Evolutionary conservation across 73 alveolate species (phyloP).

Genomic region (Tetrahymena thermophila): DNA sequence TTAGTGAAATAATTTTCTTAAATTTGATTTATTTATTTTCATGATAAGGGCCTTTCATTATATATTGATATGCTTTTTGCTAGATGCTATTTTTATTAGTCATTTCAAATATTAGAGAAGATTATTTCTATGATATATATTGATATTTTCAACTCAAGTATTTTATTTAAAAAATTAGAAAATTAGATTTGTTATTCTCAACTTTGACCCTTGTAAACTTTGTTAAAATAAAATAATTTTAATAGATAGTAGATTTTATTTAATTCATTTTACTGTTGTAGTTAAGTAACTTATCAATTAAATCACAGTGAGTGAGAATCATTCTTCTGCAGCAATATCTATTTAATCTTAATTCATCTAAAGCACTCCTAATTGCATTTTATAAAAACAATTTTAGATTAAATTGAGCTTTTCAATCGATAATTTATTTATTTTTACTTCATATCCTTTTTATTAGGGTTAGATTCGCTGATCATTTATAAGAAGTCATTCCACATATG

Average conservation of each 20-base stretch:
- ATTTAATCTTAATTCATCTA: conserved; percentile 79
- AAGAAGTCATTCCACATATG: conserved; percentile 91
- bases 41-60: not conserved
- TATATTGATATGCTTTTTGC: not conserved
- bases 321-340: conserved; percentile 98
- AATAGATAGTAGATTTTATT: not conserved
- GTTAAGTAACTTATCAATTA: conserved; percentile 87
- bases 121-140: not conserved
- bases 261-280: conserved; percentile 54
- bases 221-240: not conserved
- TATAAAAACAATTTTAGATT: not conserved
- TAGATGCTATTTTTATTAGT: not conserved
- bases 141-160: not conserved
- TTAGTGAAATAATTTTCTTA: not conserved
- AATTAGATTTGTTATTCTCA: not conserved
- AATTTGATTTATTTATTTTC: too few relatives aligned
- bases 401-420: not conserved
- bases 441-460: conserved; percentile 54
- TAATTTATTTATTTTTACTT: not conserved
- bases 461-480: conserved; percentile 11
- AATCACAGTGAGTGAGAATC: conserved; percentile 95
- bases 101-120: not conserved
- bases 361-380: conserved; percentile 62
- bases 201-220: not conserved
- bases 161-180: not conserved